phyloP scores from a whole-genome alignment of 2,329 filamentous ascomycete species.

The Verticillium zaregamsianum region DNA sequence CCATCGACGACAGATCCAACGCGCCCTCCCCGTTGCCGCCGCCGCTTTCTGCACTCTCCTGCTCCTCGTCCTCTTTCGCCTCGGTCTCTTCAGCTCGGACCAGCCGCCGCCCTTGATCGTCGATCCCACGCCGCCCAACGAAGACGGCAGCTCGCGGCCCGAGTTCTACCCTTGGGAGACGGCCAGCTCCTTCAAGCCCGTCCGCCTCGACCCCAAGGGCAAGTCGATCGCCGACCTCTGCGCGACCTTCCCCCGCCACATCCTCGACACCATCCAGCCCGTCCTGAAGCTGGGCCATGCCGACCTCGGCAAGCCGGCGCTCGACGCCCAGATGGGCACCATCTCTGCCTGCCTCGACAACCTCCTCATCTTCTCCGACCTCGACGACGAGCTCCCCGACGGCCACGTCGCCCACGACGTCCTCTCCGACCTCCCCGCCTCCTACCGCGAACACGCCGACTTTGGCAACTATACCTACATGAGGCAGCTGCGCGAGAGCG shows the following conservation, averaged over 20 bases:
- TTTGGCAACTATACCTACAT: constrained; percentile 36
- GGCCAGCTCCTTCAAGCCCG: constrained; percentile 20
- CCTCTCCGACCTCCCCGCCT: constrained; percentile 37
- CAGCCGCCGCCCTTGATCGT: neutral
- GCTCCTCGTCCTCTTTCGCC: neutral
- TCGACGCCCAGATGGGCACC: constrained; percentile 44
- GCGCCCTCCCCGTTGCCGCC: neutral
- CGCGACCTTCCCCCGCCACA: constrained; percentile 19
- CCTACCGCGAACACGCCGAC: constrained; percentile 24
- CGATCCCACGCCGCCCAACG: neutral
- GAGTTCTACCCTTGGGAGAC: constrained; percentile 18
- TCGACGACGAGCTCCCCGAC: constrained; percentile 33
- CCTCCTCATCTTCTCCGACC: constrained; percentile 47
- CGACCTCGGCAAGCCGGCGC: constrained; percentile 30
- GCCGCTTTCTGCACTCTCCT: neutral
- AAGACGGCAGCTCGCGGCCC: constrained; percentile 5
- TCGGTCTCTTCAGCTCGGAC: neutral
- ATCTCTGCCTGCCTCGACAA: constrained; percentile 46
- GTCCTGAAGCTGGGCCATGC: constrained; percentile 45
- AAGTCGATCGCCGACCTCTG: constrained; percentile 18
- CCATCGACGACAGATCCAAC: constrained; percentile 3
- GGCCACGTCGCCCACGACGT: constrained; percentile 40
- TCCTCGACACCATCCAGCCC: constrained; percentile 20
- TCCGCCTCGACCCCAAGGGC: constrained; percentile 12
- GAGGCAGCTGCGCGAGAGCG: constrained; percentile 26